Evolutionary conservation across 805 yeast species (phyloP), one percentile per base, ranked within the genome.

Genomic region (Ogataea pignaliae): DNA sequence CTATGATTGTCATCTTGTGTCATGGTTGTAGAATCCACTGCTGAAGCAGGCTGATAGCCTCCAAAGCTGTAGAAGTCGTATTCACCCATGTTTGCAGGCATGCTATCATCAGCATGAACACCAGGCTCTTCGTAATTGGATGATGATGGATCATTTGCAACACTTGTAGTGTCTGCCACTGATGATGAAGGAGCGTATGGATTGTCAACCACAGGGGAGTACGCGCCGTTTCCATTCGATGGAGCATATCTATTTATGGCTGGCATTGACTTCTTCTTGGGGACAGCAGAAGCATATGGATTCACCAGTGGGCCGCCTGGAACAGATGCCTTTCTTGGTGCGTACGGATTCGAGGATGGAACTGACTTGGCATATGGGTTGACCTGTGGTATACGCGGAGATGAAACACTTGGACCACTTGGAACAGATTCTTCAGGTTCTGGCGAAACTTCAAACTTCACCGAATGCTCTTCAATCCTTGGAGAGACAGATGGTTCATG

Each of bases 11-110:
- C 44, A 13, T 28, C 34, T 35, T 39, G 41, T 16, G 26, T 47
- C 16, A 46, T 38, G 9, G 55, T 45, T 3, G 63, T 59, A 33
- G 57, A 52, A 28, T 16, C n/a, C 28, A 30, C 12, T 13, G 14
- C 34, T n/a, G 29, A 8, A 36, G 31, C 31, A 26, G 39, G 39
- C n/a, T 47, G 50, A 38, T 64, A 64, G 3, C 69, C 69, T 6
- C 65, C 65, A 41, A 50, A 60, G 21, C 59, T 56, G 47, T 59
- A 64, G 46, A 56, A 60, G 46, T 64, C 66, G 36, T 51, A 48
- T 7, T 52, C 45, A 13, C 42, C 47, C 31, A 50, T 36, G 12
- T 50, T 45, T 3, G 45, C 44, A 2, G 56, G 49, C 40, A 44
- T 39, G 5, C 43, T 52, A 34, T 37, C 35, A 26, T 45, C 48